Evolutionary conservation across 2,329 filamentous ascomycete species (phyloP), one percentile per base, ranked within the genome.

Genomic region (Cyphellophora europaea): DNA sequence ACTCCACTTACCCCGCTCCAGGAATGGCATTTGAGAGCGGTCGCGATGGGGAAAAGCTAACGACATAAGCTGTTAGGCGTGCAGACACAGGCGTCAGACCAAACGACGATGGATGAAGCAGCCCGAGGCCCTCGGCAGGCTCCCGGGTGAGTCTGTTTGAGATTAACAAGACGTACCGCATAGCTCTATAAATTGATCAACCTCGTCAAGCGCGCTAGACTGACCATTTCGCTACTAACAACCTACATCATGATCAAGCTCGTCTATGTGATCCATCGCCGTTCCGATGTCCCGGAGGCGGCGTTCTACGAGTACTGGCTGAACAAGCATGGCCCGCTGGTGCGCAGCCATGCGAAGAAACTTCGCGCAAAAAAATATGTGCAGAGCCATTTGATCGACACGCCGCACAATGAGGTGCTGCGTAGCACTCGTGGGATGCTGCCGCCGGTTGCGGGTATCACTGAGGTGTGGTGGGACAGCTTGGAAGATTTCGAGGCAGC

Each of bases 231-330:
- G n/a, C n/a, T n/a, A n/a, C n/a, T n/a, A n/a, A n/a, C n/a, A n/a
- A n/a, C n/a, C n/a, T 30, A 30, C 30, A 19, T 32, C 30, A 32
- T 32, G 30, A 32, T 32, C 30, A 32, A 32, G 16, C 30, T 32
- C 16, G 30, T 32, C 30, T 19, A 32, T 19, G 30, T 32, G 16
- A 19, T 19, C 16, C 11, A 15, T 19, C 30, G 30, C 11, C 11
- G 16, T 15, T 10, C 30, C 10, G 11, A 15, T 13, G 11, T 32
- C 19, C 13, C 30, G 11, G 16, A 32, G 16, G 30, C 16, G 10
- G 30, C 5, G 16, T 32, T 32, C 19, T 32, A 32, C 16, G 30
- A 32, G 11, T 19, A 19, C 30, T 32, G 30, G 30, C 16, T 32
- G 30, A 32, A 32, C 16, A 14, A 19, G 13, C 30, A 32, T 13